Percentiles rank a stretch among this genome's conserved stretches.
Conservation (phyloP, 169 alveolate species). For the Hepatocystis sp. region DNA sequence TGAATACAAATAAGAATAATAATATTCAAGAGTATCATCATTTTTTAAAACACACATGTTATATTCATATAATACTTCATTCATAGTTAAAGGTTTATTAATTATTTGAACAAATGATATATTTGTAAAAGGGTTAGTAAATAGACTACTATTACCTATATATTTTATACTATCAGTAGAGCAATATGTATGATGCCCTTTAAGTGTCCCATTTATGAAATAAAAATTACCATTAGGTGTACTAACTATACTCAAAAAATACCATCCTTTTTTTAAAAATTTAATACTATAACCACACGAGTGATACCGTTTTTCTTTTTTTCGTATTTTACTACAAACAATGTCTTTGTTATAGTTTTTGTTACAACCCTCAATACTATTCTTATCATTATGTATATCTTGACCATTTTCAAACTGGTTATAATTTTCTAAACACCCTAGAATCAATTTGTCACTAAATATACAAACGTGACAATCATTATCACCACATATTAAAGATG, state of each 20-base stretch:
- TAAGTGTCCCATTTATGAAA: constrained; percentile 53
- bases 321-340: too few relatives aligned
- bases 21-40: not conserved
- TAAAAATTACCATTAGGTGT: constrained; percentile 57
- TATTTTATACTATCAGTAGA: constrained; percentile 66
- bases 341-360: too few relatives aligned
- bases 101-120: constrained; percentile 28
- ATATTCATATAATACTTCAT: constrained; percentile 62
- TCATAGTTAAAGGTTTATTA: constrained; percentile 32
- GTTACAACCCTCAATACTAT: constrained; percentile 38
- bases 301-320: constrained; percentile 7
- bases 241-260: constrained; percentile 49
- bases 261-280: constrained; percentile 56
- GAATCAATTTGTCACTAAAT: constrained; percentile 34
- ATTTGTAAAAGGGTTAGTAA: constrained; percentile 46
- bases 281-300: constrained; percentile 62
- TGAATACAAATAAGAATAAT: constrained; percentile 19
- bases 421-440: too few relatives aligned
- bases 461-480: constrained; percentile 45
- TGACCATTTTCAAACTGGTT: too few relatives aligned
- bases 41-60: constrained; percentile 1
- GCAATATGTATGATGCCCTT: constrained; percentile 63
- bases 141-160: constrained; percentile 56
- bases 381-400: too few relatives aligned
- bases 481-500: constrained; percentile 40